Percentiles rank a stretch among this genome's conserved stretches.
Evolutionary conservation across 169 alveolate genomes (phyloP).

Genomic region (Eimeria sp.): DNA sequence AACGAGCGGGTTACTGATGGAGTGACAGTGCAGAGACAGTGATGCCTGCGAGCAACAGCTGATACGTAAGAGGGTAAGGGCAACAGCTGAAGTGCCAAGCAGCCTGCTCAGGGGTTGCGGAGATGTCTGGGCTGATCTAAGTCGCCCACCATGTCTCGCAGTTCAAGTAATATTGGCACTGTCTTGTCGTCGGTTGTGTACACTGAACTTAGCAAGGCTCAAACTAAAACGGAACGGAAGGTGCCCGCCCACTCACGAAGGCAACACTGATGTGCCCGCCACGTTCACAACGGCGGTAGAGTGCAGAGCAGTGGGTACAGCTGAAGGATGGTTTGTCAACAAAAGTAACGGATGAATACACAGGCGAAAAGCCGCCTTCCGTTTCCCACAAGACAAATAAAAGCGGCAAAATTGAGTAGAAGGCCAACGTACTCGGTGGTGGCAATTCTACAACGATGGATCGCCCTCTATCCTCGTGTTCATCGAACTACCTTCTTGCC

Average conservation of each 20-base stretch:
- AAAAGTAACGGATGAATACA: neutral
- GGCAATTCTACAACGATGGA: neutral
- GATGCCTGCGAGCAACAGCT: neutral
- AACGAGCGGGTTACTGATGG: neutral
- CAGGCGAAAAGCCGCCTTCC: neutral
- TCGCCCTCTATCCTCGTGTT: neutral
- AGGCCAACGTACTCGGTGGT: conserved; percentile 3
- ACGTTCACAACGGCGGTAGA: neutral
- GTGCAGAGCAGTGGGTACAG: neutral
- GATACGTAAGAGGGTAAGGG: neutral
- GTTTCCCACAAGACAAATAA: neutral
- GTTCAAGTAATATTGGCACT: neutral
- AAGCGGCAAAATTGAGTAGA: neutral
- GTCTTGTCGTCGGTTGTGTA: neutral
- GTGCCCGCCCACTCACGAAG: neutral
- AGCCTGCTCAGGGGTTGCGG: conserved; percentile 2
- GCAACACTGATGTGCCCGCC: neutral
- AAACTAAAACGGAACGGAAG: neutral
- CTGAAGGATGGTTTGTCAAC: neutral
- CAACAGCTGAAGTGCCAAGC: neutral
- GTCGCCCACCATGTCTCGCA: neutral
- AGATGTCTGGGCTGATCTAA: neutral
- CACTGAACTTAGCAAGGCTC: neutral
- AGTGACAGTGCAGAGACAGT: neutral
- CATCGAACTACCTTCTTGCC: neutral